A percentile compares a stretch with the other conserved stretches of the same genome.
Conservation (phyloP, 2,329 filamentous ascomycete genomes). For the Amesomyces nigricolor region DNA sequence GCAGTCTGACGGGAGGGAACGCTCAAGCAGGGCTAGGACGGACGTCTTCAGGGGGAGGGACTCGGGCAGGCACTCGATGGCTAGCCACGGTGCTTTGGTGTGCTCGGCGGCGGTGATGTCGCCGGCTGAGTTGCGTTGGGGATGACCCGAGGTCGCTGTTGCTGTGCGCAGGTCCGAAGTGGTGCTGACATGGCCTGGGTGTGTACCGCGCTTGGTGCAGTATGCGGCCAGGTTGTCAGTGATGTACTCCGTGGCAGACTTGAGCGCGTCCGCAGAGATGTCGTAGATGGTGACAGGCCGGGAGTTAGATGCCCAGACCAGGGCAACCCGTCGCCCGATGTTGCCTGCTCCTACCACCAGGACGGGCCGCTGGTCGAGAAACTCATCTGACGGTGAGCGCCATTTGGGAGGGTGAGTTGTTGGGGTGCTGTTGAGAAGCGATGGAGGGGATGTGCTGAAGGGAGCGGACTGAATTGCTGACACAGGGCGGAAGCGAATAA, state of each 20-base stretch:
- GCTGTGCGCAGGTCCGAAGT: slow-evolving; percentile 25
- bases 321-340: slow-evolving; percentile 36
- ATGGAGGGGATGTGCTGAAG: slow-evolving; percentile 8
- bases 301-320: slow-evolving; percentile 29
- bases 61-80: slow-evolving; percentile 32
- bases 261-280: slow-evolving; percentile 23
- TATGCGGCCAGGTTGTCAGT: slow-evolving; percentile 31
- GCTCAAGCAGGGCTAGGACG: slow-evolving; percentile 29
- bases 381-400: slow-evolving; percentile 24
- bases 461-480: not conserved
- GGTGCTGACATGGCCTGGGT: slow-evolving; percentile 27
- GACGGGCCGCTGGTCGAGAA: slow-evolving; percentile 34
- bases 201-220: slow-evolving; percentile 27
- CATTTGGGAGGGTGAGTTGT: slow-evolving; percentile 18
- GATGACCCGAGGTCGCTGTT: slow-evolving; percentile 17
- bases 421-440: not conserved
- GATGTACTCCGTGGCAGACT: slow-evolving; percentile 31
- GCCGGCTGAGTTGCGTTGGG: slow-evolving; percentile 4
- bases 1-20: slow-evolving; percentile 26
- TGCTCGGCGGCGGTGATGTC: slow-evolving; percentile 15
- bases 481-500: not conserved
- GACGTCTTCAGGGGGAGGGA: slow-evolving; percentile 29
- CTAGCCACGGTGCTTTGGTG: slow-evolving; percentile 27
- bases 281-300: slow-evolving; percentile 30
- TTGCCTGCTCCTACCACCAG: slow-evolving; percentile 38